A percentile compares a stretch with the other conserved stretches of the same genome.
phyloP scores from a whole-genome alignment of 1,139 yeast species.

The Diutina rugosa region DNA sequence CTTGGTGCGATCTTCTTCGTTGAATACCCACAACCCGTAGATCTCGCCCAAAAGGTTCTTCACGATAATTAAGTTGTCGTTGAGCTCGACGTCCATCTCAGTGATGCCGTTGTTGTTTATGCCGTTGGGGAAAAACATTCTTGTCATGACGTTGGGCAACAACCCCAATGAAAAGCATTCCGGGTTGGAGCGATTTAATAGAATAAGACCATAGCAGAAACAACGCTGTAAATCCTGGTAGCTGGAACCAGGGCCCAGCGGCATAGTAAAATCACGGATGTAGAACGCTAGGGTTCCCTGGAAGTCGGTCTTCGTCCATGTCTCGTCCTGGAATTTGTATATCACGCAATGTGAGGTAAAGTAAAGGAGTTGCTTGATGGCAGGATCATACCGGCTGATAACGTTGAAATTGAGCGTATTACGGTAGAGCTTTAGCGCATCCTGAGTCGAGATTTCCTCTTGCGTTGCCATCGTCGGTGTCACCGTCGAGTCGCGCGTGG shows the following conservation, averaged over 20 bases:
- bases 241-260: conserved; percentile 13
- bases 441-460: conserved; percentile 10
- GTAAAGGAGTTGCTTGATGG: conserved; percentile 58
- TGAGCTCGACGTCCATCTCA: conserved; percentile 61
- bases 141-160: conserved; percentile 42
- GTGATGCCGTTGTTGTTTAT: conserved; percentile 29
- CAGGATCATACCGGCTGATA: conserved; percentile 72
- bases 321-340: conserved; percentile 52
- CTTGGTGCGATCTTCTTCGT: conserved; percentile 58
- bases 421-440: conserved; percentile 45
- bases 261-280: conserved; percentile 39
- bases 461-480: neutral
- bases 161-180: conserved; percentile 75
- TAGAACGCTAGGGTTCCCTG: conserved; percentile 79
- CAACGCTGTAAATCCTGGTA: conserved; percentile 32
- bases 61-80: conserved; percentile 70
- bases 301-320: conserved; percentile 68
- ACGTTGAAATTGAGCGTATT: conserved; percentile 72
- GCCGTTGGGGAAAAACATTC: conserved; percentile 27
- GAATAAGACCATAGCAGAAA: conserved; percentile 67
- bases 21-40: conserved; percentile 83
- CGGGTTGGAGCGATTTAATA: conserved; percentile 62
- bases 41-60: conserved; percentile 67
- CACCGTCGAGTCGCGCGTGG: neutral
- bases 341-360: conserved; percentile 73